phyloP scores from a whole-genome alignment of 345 rosid species.

The Linum tenue region DNA sequence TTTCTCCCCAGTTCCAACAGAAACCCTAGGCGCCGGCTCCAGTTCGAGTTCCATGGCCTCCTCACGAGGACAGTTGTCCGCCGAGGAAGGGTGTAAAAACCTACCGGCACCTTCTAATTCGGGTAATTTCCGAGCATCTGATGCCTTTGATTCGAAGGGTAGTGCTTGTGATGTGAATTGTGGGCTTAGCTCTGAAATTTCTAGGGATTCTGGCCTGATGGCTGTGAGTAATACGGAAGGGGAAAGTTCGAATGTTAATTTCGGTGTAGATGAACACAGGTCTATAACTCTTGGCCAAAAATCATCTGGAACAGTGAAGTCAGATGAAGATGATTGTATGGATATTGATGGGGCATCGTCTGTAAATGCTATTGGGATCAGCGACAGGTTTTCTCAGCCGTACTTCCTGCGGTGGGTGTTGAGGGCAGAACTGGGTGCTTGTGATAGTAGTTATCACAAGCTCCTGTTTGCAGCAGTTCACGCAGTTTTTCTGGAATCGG shows the following conservation, averaged over 20 bases:
- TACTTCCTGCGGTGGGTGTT: conserved; percentile 48
- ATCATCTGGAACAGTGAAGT: conserved; percentile 4
- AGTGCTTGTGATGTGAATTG: not conserved
- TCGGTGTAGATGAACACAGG: not conserved
- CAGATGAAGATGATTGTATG: conserved; percentile 10
- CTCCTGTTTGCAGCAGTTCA: conserved; percentile 48
- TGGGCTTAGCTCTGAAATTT: not conserved
- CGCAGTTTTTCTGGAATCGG: conserved; percentile 64
- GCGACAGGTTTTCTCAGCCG: conserved; percentile 39
- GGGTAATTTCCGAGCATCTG: not conserved
- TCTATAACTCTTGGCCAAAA: conserved; percentile 2
- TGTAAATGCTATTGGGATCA: conserved; percentile 2
- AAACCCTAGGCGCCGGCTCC: not conserved
- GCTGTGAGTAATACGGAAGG: not conserved
- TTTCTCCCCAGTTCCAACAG: conserved; percentile 5
- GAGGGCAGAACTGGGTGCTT: conserved; percentile 37
- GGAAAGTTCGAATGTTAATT: not conserved
- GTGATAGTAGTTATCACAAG: conserved; percentile 24
- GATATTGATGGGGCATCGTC: conserved; percentile 21
- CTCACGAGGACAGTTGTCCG: not conserved
- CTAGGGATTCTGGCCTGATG: not conserved
- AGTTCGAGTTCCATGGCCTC: not conserved
- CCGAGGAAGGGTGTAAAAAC: not conserved
- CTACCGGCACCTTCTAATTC: not conserved
- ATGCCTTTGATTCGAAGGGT: not conserved